phyloP scores from a whole-genome alignment of 2,329 filamentous ascomycete genomes.

The Aspergillus jensenii region DNA sequence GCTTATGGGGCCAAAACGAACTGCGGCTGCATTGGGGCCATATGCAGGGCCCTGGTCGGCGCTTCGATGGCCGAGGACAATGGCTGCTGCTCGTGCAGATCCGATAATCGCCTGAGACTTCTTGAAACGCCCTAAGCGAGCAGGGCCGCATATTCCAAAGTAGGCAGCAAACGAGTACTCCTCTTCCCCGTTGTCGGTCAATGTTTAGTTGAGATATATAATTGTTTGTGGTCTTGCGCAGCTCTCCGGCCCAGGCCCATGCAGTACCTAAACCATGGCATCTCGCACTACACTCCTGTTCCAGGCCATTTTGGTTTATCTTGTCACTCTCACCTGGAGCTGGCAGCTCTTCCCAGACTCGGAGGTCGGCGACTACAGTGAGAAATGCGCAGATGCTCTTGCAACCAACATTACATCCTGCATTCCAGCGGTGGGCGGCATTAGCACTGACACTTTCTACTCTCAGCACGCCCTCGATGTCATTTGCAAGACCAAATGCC shows the following conservation, averaged over 20 bases:
- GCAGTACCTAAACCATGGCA: neutral
- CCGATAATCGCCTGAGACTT: no score
- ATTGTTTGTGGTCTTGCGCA: no score
- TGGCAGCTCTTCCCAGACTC: neutral
- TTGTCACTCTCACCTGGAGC: neutral
- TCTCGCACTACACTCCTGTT: neutral
- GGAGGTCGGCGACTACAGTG: neutral
- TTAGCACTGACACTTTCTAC: slow-evolving; percentile 6
- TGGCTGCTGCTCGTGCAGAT: no score
- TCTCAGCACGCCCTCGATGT: slow-evolving; percentile 5
- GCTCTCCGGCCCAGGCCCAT: no score
- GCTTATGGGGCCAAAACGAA: neutral
- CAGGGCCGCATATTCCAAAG: no score
- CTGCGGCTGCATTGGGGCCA: no score
- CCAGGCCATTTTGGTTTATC: neutral
- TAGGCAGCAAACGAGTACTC: no score
- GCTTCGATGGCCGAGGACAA: no score
- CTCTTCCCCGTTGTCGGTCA: no score
- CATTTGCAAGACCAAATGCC: slow-evolving; percentile 2
- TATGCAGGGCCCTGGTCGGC: neutral
- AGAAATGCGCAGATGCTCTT: slow-evolving; percentile 7
- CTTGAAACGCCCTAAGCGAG: no score
- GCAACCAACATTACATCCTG: slow-evolving; percentile 7
- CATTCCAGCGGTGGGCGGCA: neutral
- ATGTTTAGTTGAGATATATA: no score